These are phyloP conservation scores for Suillus clintonianus DNA, from an alignment of 768 basidiomycete species.

Conservation along the genomic window DNA sequence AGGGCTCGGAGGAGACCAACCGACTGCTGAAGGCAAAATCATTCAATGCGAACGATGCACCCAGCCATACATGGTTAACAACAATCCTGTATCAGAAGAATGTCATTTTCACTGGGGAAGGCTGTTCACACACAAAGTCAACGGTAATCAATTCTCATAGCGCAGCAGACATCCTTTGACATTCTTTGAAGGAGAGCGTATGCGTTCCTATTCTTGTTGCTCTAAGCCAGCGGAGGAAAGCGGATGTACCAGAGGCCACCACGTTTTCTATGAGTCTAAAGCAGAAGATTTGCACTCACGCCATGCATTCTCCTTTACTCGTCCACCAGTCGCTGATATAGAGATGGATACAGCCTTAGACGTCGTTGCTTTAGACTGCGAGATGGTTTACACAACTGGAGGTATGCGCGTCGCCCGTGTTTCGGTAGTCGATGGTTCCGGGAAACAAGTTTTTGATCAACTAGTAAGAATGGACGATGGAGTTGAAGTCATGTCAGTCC, in stretches of 20 bases:
- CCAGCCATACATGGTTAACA: slow-evolving; percentile 67
- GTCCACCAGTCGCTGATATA: slow-evolving; percentile 14
- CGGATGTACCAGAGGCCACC: slow-evolving; percentile 78
- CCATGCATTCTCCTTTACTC: slow-evolving; percentile 65
- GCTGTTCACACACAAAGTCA: slow-evolving; percentile 56
- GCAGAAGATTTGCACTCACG: slow-evolving; percentile 68
- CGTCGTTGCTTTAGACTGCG: slow-evolving; percentile 91
- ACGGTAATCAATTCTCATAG: slow-evolving; percentile 45
- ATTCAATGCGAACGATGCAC: slow-evolving; percentile 81
- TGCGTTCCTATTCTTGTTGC: slow-evolving; percentile 79
- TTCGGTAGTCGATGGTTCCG: slow-evolving; percentile 81
- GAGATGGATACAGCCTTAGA: slow-evolving; percentile 50
- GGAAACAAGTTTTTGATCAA: slow-evolving; percentile 79
- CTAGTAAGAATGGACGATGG: slow-evolving; percentile 79
- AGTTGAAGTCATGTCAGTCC: slow-evolving; percentile 71
- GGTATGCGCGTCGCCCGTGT: slow-evolving; percentile 91
- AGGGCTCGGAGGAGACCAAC: slow-evolving; percentile 62
- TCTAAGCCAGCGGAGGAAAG: slow-evolving; percentile 56
- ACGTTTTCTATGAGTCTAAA: slow-evolving; percentile 87
- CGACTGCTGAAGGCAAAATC: slow-evolving; percentile 61
- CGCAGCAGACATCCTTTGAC: not conserved
- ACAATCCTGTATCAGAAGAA: slow-evolving; percentile 53
- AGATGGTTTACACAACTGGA: slow-evolving; percentile 94
- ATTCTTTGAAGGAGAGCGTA: slow-evolving; percentile 56
- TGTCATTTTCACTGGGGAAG: slow-evolving; percentile 89